Percentiles rank a stretch among this genome's conserved stretches.
phyloP scores from a whole-genome alignment of 1,284 basidiomycete species.

The Tausonia pullulans region DNA sequence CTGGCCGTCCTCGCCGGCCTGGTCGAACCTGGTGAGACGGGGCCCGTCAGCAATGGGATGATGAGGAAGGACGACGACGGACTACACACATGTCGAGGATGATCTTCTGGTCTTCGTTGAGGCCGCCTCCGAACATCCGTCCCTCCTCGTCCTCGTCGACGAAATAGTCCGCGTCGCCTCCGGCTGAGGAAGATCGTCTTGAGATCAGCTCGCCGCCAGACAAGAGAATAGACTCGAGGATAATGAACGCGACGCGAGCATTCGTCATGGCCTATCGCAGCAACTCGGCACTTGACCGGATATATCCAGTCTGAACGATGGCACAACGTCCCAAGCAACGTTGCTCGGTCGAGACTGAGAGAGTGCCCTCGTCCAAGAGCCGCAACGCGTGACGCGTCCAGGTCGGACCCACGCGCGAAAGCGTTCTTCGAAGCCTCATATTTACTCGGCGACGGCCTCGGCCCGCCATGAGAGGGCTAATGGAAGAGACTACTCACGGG shows the following conservation, averaged over 20 bases:
- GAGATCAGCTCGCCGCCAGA: too few relatives aligned
- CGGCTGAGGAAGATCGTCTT: conserved; percentile 31
- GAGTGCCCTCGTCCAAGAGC: not conserved
- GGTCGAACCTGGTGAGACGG: conserved; percentile 14
- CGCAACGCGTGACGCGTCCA: not conserved
- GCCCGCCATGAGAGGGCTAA: too few relatives aligned
- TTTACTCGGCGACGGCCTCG: too few relatives aligned
- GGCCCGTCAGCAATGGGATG: conserved; percentile 20
- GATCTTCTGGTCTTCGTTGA: conserved; percentile 80
- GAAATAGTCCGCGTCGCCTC: conserved; percentile 78
- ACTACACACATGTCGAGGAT: conserved; percentile 42
- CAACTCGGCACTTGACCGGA: too few relatives aligned
- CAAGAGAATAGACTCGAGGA: too few relatives aligned
- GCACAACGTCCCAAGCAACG: too few relatives aligned
- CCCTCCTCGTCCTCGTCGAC: conserved; percentile 84
- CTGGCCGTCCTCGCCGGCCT: conserved; percentile 14
- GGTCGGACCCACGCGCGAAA: too few relatives aligned
- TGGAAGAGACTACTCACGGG: conserved; percentile 1
- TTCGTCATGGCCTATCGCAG: too few relatives aligned
- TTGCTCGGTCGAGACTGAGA: not conserved
- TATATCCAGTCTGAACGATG: too few relatives aligned
- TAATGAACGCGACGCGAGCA: too few relatives aligned
- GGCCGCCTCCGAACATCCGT: conserved; percentile 81
- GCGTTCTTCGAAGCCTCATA: too few relatives aligned
- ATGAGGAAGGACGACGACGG: conserved; percentile 36